A percentile compares a stretch with the other conserved stretches of the same genome.
These are phyloP conservation scores for Inosperma sp. DNA, from an alignment of 768 basidiomycete genomes.

Conservation along the genomic window DNA sequence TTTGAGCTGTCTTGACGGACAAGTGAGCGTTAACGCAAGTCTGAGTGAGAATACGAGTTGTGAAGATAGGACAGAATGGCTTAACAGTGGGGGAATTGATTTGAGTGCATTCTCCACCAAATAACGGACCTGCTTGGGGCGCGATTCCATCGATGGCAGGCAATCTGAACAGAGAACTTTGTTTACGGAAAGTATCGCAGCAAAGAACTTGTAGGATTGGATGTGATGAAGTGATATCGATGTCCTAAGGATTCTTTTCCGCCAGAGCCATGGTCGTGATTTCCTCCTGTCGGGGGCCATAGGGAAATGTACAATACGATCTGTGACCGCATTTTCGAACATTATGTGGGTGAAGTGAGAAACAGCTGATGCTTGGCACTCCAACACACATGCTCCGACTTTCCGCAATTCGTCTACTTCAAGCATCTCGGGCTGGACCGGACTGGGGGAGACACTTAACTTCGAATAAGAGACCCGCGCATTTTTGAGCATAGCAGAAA, in stretches of 20 bases:
- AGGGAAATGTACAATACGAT: neutral
- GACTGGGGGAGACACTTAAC: neutral
- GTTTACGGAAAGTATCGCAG: neutral
- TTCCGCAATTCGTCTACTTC: neutral
- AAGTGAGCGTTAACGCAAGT: neutral
- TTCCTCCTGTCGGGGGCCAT: neutral
- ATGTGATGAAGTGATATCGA: neutral
- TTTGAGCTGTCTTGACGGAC: neutral
- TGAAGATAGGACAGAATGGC: neutral
- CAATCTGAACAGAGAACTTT: too few species aligned
- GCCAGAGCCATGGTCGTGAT: neutral
- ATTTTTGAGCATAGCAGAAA: neutral
- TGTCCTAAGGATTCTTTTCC: neutral
- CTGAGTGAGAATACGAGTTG: neutral
- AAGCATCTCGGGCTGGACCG: neutral
- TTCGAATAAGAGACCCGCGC: neutral
- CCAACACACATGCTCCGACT: neutral
- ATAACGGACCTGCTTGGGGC: neutral
- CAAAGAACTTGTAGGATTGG: neutral
- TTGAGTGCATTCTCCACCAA: neutral
- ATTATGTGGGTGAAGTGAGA: neutral
- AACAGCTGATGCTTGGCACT: neutral
- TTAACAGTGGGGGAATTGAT: neutral
- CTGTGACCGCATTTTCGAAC: neutral
- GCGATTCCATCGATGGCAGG: neutral